Conservation (phyloP, 2,329 filamentous ascomycete genomes). For the Ramularia collo-cygni region DNA sequence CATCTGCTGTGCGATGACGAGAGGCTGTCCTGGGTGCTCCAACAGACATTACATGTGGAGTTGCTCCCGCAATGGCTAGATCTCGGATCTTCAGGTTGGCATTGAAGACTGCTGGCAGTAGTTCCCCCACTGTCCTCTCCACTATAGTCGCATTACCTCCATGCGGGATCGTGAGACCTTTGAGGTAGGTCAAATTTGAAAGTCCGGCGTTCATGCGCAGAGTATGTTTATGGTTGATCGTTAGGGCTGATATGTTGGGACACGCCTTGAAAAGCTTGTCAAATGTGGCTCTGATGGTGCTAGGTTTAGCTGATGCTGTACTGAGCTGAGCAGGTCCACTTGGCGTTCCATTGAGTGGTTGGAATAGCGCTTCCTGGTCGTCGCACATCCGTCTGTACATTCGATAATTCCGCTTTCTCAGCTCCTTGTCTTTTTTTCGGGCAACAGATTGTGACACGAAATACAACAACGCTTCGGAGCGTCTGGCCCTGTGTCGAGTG, state of each 20-base stretch:
- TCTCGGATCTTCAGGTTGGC: neutral
- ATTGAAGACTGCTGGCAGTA: neutral
- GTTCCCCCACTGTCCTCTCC: neutral
- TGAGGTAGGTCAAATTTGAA: neutral
- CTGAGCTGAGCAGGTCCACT: neutral
- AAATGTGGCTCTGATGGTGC: neutral
- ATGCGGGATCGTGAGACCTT: neutral
- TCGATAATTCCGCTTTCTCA: neutral
- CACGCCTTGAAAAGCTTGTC: constrained; percentile 1
- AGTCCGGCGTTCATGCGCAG: neutral
- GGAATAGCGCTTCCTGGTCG: neutral
- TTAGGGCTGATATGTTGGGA: constrained; percentile 1
- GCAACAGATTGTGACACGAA: neutral
- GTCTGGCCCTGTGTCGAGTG: neutral
- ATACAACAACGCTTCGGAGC: neutral
- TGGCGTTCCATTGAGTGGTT: neutral
- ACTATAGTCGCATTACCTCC: neutral
- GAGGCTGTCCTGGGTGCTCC: neutral
- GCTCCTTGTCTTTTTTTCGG: neutral
- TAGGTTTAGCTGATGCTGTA: neutral
- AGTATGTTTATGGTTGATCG: constrained; percentile 1
- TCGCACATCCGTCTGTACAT: neutral
- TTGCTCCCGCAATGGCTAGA: neutral
- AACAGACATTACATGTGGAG: neutral
- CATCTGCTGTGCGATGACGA: neutral